phyloP scores from a whole-genome alignment of 306 rosid genomes.

The Purshia tridentata region DNA sequence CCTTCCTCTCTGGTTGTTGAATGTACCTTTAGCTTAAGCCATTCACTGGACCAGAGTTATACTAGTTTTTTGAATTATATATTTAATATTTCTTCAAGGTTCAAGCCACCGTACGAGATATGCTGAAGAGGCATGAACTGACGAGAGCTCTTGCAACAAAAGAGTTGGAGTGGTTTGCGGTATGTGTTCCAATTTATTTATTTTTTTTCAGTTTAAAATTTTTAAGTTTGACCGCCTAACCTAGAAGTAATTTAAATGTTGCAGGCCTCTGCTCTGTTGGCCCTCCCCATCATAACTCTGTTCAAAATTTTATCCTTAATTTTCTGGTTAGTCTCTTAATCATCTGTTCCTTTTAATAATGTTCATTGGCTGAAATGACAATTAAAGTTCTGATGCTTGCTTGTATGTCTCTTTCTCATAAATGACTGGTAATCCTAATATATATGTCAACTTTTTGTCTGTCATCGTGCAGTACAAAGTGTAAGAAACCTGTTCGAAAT shows the following conservation, averaged over 20 bases:
- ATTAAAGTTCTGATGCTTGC: background rate
- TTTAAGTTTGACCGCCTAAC: constrained; percentile 30
- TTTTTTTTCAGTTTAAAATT: background rate
- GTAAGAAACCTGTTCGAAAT: constrained; percentile 50
- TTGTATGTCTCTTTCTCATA: background rate
- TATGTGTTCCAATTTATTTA: constrained; percentile 33
- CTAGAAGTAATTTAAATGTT: constrained; percentile 23
- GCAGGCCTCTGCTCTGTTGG: constrained; percentile 95
- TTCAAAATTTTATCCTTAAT: constrained; percentile 60
- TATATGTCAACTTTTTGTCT: background rate
- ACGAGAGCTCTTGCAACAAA: constrained; percentile 78
- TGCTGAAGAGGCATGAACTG: constrained; percentile 68
- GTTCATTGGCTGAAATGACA: constrained; percentile 1
- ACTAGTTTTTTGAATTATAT: constrained; percentile 6
- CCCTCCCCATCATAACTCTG: constrained; percentile 70
- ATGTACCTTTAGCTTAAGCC: background rate
- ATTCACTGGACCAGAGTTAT: background rate
- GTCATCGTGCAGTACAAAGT: constrained; percentile 54
- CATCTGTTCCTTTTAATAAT: background rate
- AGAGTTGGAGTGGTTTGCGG: constrained; percentile 98
- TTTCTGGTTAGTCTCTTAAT: constrained; percentile 56
- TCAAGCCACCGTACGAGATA: constrained; percentile 66
- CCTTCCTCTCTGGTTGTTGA: background rate
- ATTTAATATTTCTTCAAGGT: constrained; percentile 48
- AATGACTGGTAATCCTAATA: background rate